These are phyloP conservation scores for Thalassia testudinum DNA, from an alignment of 116 monocot genomes.

Conservation along the genomic window DNA sequence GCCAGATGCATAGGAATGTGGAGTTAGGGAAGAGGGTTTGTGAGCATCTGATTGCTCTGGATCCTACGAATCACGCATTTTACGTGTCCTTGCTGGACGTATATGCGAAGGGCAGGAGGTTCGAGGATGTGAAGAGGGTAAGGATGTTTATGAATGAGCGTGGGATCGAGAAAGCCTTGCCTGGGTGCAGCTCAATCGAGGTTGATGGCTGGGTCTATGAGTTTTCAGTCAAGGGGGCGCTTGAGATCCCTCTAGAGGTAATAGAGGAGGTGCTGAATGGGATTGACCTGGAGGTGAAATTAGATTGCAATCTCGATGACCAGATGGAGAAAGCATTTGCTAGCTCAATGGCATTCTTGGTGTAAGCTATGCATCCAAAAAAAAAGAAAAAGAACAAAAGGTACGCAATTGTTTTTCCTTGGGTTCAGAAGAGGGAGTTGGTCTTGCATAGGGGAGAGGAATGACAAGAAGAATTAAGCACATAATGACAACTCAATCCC, in stretches of 20 bases:
- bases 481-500: no score
- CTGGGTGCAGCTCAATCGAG: constrained; percentile 55
- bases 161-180: constrained; percentile 34
- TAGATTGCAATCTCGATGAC: no score
- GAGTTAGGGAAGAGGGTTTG: constrained; percentile 32
- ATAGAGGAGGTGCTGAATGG: constrained; percentile 16
- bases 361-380: no score
- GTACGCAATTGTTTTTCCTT: no score
- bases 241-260: constrained; percentile 9
- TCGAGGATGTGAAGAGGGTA: constrained; percentile 25
- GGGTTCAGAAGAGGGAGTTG: no score
- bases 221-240: constrained; percentile 25
- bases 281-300: constrained; percentile 18
- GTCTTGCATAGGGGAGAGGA: no score
- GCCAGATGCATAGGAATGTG: constrained; percentile 44
- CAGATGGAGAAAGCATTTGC: no score
- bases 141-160: constrained; percentile 27
- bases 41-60: constrained; percentile 19
- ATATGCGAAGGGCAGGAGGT: constrained; percentile 30
- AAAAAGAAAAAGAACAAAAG: no score
- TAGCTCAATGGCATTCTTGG: no score
- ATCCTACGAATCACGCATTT: constrained; percentile 36
- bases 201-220: constrained; percentile 40
- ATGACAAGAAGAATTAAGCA: no score
- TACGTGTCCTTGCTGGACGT: constrained; percentile 43